Evolutionary conservation across 768 basidiomycete genomes (phyloP), one percentile per base, ranked within the genome.

Genomic region (Phlebiopsis gigantea): DNA sequence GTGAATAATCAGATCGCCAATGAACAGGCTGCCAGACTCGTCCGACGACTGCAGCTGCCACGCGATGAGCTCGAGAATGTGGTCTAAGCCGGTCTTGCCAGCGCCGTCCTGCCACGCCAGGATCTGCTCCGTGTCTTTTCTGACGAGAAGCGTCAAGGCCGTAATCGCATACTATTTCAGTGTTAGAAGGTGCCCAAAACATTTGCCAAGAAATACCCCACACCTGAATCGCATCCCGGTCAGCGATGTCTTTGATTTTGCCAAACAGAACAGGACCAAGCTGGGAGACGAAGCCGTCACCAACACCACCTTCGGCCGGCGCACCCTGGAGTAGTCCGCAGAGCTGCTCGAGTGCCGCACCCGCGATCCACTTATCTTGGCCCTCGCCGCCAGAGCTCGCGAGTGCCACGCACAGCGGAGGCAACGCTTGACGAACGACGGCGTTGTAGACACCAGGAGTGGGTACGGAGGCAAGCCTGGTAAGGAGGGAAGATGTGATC

Each of bases 1-100:
- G 64, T 98, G 94, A 61, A 98, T 90, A 66, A 99, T 90, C 43
- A 99, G 77, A 66, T 98, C 96, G 19, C 97, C 97, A 46, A 98
- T 88, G 52, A 90, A 88, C 21, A 98, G 80, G 9, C 95, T 96
- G 41, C 90, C 93, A 0, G 94, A 88, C 70, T 99, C 97, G 59
- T 93, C 90, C 60, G 90, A 83, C 58, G 77, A 82, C 56, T 84
- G 80, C 25, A 99, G 75, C 45, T 90, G 80, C 59, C 81, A 84
- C 25, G 88, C 91, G 31, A 98, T 83, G 42, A 97, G 74, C 12
- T 78, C 77, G 46, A 98, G 76, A 15, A 90, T 79, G 57, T 84
- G 78, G 31, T 87, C 82, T 9, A 98, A 79, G 14, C 96, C 96
- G 25, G 80, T 80, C 60, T 84, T 80, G 21, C 89, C 87, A 0